Conservation (phyloP, 768 basidiomycete species). For the Suillus variegatus region DNA sequence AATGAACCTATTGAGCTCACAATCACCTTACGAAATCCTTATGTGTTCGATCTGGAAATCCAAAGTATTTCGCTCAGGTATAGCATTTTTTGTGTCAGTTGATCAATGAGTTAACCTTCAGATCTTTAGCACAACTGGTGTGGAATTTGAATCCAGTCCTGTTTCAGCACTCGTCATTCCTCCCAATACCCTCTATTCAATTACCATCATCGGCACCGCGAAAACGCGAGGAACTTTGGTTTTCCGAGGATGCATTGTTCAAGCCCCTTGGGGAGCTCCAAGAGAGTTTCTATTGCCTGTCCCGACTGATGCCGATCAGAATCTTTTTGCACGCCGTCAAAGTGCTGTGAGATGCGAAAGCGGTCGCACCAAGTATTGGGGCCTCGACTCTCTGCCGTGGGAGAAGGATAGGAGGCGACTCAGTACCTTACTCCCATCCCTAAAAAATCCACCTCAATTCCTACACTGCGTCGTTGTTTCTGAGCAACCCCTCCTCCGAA, state of each 20-base stretch:
- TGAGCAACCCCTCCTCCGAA: slow-evolving; percentile 84
- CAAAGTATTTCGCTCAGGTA: slow-evolving; percentile 83
- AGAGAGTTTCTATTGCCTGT: slow-evolving; percentile 80
- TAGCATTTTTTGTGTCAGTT: slow-evolving; percentile 11
- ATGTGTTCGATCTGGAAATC: slow-evolving; percentile 88
- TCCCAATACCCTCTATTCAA: slow-evolving; percentile 70
- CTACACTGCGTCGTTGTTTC: slow-evolving; percentile 83
- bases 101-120: background rate
- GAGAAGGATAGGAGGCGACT: slow-evolving; percentile 47
- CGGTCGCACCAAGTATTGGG: slow-evolving; percentile 71
- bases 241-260: slow-evolving; percentile 78
- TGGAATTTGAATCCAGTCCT: slow-evolving; percentile 66
- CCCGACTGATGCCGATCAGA: slow-evolving; percentile 70
- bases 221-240: slow-evolving; percentile 63
- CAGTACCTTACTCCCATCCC: slow-evolving; percentile 26
- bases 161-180: slow-evolving; percentile 64
- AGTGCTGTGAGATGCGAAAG: slow-evolving; percentile 65
- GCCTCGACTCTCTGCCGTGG: slow-evolving; percentile 72
- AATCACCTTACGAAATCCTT: slow-evolving; percentile 88
- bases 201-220: slow-evolving; percentile 70
- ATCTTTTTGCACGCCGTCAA: slow-evolving; percentile 53
- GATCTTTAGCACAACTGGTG: slow-evolving; percentile 73
- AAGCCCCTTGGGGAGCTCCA: slow-evolving; percentile 68
- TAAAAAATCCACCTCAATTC: slow-evolving; percentile 45
- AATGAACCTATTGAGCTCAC: slow-evolving; percentile 82